Percentiles rank a stretch among this genome's conserved stretches.
Conservation (phyloP, 176 grass and related monocot species). For the Hordeum marinum region DNA sequence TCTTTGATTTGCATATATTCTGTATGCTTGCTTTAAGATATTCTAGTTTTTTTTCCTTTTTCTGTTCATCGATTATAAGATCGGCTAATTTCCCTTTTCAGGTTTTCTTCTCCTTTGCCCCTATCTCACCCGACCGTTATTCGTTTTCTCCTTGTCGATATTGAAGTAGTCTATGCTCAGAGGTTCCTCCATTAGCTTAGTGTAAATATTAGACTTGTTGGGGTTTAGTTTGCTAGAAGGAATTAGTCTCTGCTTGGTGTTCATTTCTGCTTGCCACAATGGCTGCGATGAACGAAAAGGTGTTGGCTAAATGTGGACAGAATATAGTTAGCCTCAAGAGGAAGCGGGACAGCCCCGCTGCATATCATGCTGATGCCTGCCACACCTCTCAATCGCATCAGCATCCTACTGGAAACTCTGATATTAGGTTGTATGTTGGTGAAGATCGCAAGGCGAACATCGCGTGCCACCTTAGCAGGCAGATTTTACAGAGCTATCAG, state of each 20-base stretch:
- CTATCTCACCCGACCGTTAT: slow-evolving; percentile 4
- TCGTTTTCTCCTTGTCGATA: not conserved
- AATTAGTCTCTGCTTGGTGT: slow-evolving; percentile 48
- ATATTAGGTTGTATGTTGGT: slow-evolving; percentile 37
- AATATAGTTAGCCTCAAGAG: slow-evolving; percentile 51
- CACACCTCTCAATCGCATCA: slow-evolving; percentile 21
- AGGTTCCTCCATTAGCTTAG: slow-evolving; percentile 34
- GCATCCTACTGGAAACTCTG: slow-evolving; percentile 18
- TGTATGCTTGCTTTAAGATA: not conserved
- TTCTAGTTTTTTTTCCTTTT: not conserved
- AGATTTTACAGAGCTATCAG: slow-evolving; percentile 56
- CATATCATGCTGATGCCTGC: slow-evolving; percentile 19
- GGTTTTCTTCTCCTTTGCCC: slow-evolving; percentile 12
- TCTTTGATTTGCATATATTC: not conserved
- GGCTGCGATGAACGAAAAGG: slow-evolving; percentile 68
- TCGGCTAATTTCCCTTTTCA: slow-evolving; percentile 25
- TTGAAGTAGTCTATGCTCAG: not conserved
- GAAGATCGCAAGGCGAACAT: slow-evolving; percentile 29
- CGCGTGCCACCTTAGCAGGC: slow-evolving; percentile 39
- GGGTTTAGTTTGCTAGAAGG: slow-evolving; percentile 38
- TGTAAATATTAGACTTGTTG: slow-evolving; percentile 59
- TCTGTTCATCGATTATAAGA: not conserved
- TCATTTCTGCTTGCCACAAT: slow-evolving; percentile 48
- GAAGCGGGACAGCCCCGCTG: slow-evolving; percentile 39
- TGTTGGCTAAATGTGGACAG: slow-evolving; percentile 47